Base-by-base conservation (phyloP, 2,329 filamentous ascomycete genomes). In the Kalmusia sp. region DNA sequence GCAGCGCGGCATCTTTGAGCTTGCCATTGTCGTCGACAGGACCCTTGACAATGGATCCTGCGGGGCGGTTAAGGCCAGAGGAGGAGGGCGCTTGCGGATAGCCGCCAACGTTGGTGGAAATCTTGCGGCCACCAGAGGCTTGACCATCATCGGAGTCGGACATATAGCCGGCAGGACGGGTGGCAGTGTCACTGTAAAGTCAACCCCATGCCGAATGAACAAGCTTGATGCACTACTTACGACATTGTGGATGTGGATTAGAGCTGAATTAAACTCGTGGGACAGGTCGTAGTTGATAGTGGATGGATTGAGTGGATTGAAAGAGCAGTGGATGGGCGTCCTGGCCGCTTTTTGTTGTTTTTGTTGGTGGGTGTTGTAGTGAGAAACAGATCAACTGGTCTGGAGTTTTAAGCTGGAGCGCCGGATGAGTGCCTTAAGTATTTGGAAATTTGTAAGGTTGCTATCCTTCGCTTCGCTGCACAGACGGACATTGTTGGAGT, bases 11-110 rank as follows among this genome's bases (percentile, higher is more conserved):
- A 34, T 81, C 72, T 72, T 84, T 87, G 54, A 82, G 76, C 62
- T 83, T 81, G 54, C 84, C 84, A 49, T 85, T 74, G 25, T 83
- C 80, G 55, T 85, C 82, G 27, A 80, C 79, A 12, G 84, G 79
- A 9, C 84, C 84, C 69, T 80, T 82, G 57, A 87, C 79, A 28
- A 87, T 79, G 51, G 63, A 67, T 35, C 67, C 69, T 17, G 66
- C 76, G 15, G 77, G 76, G 37, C 73, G 70, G 33, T 72, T 71
- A 12, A 79, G 66, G 54, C 74, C 68, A 9, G 71, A 65, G 11
- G 74, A 76, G 1, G 75, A 73, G 8, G 76, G 75, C 1, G 74
- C 65, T 8, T 68, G 64, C 3, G 62, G 63, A 14, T 40, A 22
- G 9, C 27, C 25, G 27, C 33, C 30, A 17, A 65, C 55, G 53